These are phyloP conservation scores for Combretum micranthum DNA, from an alignment of 345 rosid species.

Conservation along the genomic window DNA sequence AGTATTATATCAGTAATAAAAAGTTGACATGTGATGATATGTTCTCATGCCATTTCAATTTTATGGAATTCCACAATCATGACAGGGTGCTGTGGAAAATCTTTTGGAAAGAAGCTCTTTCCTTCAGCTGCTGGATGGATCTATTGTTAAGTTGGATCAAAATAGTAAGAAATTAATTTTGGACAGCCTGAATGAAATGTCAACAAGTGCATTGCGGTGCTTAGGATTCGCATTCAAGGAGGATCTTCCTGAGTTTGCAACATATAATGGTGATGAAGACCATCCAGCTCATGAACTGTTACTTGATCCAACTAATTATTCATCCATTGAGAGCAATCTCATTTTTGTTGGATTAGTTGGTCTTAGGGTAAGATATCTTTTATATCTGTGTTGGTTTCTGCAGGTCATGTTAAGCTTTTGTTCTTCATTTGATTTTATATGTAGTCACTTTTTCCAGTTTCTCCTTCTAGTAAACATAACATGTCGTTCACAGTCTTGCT, in stretches of 20 bases:
- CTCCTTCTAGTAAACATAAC: no score
- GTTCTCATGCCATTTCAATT: neutral
- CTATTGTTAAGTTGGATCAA: slow-evolving; percentile 52
- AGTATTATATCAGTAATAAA: neutral
- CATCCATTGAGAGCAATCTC: slow-evolving; percentile 75
- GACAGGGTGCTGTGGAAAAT: slow-evolving; percentile 96
- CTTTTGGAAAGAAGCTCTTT: slow-evolving; percentile 76
- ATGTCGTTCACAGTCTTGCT: neutral
- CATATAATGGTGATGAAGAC: slow-evolving; percentile 81
- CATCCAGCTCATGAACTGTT: slow-evolving; percentile 84
- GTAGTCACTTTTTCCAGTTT: no score
- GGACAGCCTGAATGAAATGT: slow-evolving; percentile 63
- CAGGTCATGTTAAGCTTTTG: neutral
- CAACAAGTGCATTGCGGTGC: slow-evolving; percentile 73
- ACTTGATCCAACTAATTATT: slow-evolving; percentile 62
- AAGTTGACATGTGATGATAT: neutral
- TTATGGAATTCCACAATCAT: slow-evolving; percentile 6
- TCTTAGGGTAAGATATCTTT: slow-evolving; percentile 51
- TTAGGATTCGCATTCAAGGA: slow-evolving; percentile 78
- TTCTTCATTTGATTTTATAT: slow-evolving; percentile 2
- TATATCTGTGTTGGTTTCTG: neutral
- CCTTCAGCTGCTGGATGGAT: slow-evolving; percentile 72
- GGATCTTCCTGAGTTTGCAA: slow-evolving; percentile 44
- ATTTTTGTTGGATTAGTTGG: slow-evolving; percentile 83
- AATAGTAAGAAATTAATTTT: slow-evolving; percentile 47